Evolutionary conservation across 108 stramenopile genomes (phyloP), one percentile per base, ranked within the genome.

Genomic region (Fistulifera pelliculosa): DNA sequence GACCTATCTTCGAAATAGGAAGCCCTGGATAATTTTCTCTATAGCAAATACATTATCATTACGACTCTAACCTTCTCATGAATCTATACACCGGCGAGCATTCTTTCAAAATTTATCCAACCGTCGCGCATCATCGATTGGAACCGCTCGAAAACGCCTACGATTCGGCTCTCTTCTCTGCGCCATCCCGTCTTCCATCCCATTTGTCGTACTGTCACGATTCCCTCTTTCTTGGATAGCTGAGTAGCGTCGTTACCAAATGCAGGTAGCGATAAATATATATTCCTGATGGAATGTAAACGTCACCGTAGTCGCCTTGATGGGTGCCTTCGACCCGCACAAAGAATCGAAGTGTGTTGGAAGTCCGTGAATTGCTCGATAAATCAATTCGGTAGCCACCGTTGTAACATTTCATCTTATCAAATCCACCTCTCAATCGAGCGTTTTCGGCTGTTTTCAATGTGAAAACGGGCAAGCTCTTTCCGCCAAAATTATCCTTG

Each of bases 181-280:
- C 86, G 24, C 81, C 81, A 87, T 10, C 86, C 86, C 8, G 86
- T 87, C 49, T 87, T 71, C 86, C 86, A 87, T 17, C 86, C 86
- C 26, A 79, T 62, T 59, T 87, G 80, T 58, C 80, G 73, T 39
- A 87, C 78, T 26, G 72, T 77, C 0, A 83, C 66, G 1, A 76
- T 68, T 2, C 80, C 86, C 47, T 83, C 80, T 47, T 83, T 87
- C 38, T 38, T 68, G 1, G 82, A 87, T 3, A 87, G 43, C 10
- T 60, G 54, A n/a, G 47, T 18, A 54, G 13, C 31, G 8, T 35
- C 23, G 13, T 50, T 45, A 1, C 80, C 80, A 60, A 87, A 87
- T 38, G 73, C 76, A 1, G 86, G 86, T 18, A 87, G 51, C 22
- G 82, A 83, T 73, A 87, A 83, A 26, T 79, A 87, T 15, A 87